Conservation (phyloP, 2,329 filamentous ascomycete species). For the Claviceps capensis region DNA sequence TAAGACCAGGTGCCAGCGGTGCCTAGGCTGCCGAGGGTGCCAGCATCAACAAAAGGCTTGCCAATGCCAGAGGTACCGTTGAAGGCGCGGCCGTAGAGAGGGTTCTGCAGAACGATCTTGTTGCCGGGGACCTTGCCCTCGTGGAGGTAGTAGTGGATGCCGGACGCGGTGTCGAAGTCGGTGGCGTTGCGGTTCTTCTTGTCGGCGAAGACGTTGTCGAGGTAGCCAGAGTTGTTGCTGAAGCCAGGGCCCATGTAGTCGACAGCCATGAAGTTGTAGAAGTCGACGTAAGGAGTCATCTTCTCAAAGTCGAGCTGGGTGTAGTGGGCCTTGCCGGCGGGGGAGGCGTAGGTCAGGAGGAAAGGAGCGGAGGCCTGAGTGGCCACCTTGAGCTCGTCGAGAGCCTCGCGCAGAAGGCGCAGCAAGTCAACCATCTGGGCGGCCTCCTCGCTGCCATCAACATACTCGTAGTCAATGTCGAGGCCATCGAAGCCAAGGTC, state of each 20-base stretch:
- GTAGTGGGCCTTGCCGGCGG: slow-evolving; percentile 36
- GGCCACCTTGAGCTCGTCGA: slow-evolving; percentile 27
- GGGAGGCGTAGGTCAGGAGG: slow-evolving; percentile 33
- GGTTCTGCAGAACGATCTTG: slow-evolving; percentile 65
- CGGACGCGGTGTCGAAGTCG: slow-evolving; percentile 53
- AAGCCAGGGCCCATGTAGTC: slow-evolving; percentile 54
- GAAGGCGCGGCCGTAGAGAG: slow-evolving; percentile 67
- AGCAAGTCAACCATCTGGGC: slow-evolving; percentile 28
- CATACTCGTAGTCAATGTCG: slow-evolving; percentile 45
- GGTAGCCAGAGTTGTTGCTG: slow-evolving; percentile 48
- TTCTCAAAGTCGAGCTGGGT: slow-evolving; percentile 32
- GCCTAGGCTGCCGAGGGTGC: slow-evolving; percentile 31
- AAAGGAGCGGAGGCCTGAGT: slow-evolving; percentile 31
- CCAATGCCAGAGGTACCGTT: slow-evolving; percentile 54
- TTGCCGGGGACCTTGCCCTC: slow-evolving; percentile 37
- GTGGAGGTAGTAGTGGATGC: slow-evolving; percentile 38
- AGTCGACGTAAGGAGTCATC: slow-evolving; percentile 43
- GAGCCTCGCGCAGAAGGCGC: slow-evolving; percentile 25
- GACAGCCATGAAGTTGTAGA: slow-evolving; percentile 54
- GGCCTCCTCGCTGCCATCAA: slow-evolving; percentile 24
- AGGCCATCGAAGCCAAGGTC: slow-evolving; percentile 49
- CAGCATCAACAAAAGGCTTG: slow-evolving; percentile 46
- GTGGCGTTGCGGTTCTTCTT: slow-evolving; percentile 39
- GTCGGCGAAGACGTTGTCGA: slow-evolving; percentile 53
- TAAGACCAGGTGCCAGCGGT: slow-evolving; percentile 60